Evolutionary conservation across 2,329 filamentous ascomycete genomes (phyloP).

Genomic region (Fusarium secorum): DNA sequence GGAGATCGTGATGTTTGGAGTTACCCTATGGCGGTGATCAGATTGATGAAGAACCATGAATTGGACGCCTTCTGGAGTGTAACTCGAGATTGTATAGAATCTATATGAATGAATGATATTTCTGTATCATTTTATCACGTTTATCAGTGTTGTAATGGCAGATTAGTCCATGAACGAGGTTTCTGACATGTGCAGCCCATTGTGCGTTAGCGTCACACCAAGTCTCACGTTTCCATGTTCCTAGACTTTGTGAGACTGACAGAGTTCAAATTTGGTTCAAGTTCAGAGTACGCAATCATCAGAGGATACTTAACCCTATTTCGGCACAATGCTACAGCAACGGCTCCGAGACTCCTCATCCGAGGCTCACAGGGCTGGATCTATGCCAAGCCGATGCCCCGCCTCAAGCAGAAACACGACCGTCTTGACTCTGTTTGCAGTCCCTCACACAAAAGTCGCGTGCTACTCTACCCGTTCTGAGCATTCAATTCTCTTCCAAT

Average conservation of each 20-base stretch:
- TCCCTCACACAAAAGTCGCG: background rate
- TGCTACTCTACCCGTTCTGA: background rate
- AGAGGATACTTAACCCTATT: fast-evolving
- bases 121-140: fast-evolving
- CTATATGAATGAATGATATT: fast-evolving
- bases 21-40: background rate
- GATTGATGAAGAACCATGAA: too few relatives aligned
- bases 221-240: fast-evolving
- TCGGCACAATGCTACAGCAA: fast-evolving
- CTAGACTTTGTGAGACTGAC: fast-evolving
- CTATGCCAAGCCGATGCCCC: background rate
- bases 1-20: background rate
- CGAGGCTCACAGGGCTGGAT: background rate
- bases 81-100: fast-evolving
- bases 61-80: too few relatives aligned
- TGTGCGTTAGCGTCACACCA: fast-evolving
- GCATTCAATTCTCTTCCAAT: background rate
- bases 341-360: fast-evolving
- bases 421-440: background rate
- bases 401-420: background rate
- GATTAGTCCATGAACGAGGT: fast-evolving
- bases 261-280: fast-evolving
- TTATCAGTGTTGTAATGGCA: fast-evolving
- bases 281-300: fast-evolving
- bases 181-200: fast-evolving